Evolutionary conservation across 768 basidiomycete species (phyloP).

Genomic region (Russula sp.): DNA sequence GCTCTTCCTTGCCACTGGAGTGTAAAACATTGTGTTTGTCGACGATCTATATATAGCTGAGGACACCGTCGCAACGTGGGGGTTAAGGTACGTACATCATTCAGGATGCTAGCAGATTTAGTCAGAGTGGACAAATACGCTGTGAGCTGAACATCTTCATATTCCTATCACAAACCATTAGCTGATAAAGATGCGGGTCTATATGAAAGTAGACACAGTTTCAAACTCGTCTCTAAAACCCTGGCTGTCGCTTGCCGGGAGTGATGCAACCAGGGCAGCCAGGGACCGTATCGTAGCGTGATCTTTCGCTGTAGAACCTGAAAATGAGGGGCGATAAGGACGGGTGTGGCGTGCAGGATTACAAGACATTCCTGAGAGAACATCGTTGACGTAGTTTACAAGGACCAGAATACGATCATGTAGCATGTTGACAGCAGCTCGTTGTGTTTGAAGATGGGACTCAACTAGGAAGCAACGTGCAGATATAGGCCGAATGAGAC

Average conservation of each 20-base stretch:
- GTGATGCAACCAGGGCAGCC: slow-evolving; percentile 76
- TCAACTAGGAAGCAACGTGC: slow-evolving; percentile 54
- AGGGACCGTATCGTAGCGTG: slow-evolving; percentile 78
- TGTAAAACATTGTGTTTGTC: slow-evolving; percentile 68
- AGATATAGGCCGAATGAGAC: slow-evolving; percentile 5
- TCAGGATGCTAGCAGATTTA: slow-evolving; percentile 80
- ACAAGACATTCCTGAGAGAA: slow-evolving; percentile 56
- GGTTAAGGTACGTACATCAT: slow-evolving; percentile 58
- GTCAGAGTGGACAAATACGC: slow-evolving; percentile 84
- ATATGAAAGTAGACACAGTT: slow-evolving; percentile 46
- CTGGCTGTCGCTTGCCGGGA: slow-evolving; percentile 81
- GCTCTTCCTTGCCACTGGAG: slow-evolving; percentile 51
- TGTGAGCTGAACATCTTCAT: slow-evolving; percentile 91
- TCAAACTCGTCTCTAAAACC: slow-evolving; percentile 85
- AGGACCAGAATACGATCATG: slow-evolving; percentile 84
- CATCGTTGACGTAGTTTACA: slow-evolving; percentile 77
- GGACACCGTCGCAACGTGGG: slow-evolving; percentile 11
- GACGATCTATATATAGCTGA: slow-evolving; percentile 49
- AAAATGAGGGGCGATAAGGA: slow-evolving; percentile 1
- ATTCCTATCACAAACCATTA: slow-evolving; percentile 57
- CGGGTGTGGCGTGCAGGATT: background rate
- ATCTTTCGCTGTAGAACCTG: slow-evolving; percentile 72
- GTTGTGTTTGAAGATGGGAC: slow-evolving; percentile 83
- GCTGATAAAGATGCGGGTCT: background rate
- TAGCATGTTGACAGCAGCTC: slow-evolving; percentile 95